Base-by-base conservation (phyloP, 1,284 basidiomycete species). In the Malassezia sympodialis region DNA sequence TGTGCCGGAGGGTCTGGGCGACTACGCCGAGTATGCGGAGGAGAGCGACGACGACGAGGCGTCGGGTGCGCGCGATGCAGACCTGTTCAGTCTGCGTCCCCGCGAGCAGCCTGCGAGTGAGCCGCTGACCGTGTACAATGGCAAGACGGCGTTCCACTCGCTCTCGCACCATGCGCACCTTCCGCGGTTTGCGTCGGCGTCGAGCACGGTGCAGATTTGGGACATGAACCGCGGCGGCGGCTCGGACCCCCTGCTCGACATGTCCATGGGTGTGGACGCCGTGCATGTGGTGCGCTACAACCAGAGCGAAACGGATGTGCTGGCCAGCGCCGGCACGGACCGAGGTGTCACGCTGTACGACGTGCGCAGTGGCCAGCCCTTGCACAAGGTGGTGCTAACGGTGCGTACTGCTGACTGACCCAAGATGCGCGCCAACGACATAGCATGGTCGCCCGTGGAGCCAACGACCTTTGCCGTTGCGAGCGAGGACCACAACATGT, bases 401-500 rank as follows among this genome's bases (percentile, higher is more conserved):
- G 85, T 87, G 56, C 62, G 78, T 76, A 5, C 21, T 8, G 40
- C 21, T 28, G n/a, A 32, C n/a, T 30, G 3, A 34, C 32, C 32
- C 32, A 32, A 62, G 83, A 67, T 77, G 72, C 71, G 77, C 21
- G 66, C 76, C n/a, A 98, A 98, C 67, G 82, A 87, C 32, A 80
- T 98, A 4, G 82, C 88, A 19, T 99, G 91, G 90, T 96, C 89
- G 47, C 93, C 94, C 0, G 90, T 89, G 0, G 86, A 93, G 73
- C 93, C 94, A 0, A 96, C 91, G 0, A 81, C 85, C 3, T 79
- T 96, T 34, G 82, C 96, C 2, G 82, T 96, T 14, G 94, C 88
- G 12, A 94, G 90, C 1, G 94, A 98, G 78, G 94, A 98, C 74
- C 91, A 96, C 78, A 96, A 96, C 69, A 79, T 98, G 37, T 98